phyloP scores from a whole-genome alignment of 345 rosid genomes.

The Arabis alpina region DNA sequence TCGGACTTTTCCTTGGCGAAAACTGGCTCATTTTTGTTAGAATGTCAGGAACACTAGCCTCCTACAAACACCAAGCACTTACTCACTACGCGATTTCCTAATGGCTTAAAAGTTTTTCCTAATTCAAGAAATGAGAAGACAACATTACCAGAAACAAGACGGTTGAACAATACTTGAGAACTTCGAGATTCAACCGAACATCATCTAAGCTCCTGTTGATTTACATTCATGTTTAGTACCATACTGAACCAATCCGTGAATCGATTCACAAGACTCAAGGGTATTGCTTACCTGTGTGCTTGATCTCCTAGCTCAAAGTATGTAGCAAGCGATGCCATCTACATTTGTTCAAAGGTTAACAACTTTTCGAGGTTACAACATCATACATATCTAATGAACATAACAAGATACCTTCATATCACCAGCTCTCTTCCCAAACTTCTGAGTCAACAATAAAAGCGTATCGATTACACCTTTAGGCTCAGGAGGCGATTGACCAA shows the following conservation, averaged over 20 bases:
- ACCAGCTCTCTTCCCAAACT: constrained; percentile 91
- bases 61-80: constrained; percentile 45
- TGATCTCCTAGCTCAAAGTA: constrained; percentile 86
- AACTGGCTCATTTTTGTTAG: constrained; percentile 53
- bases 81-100: no score
- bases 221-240: constrained; percentile 9
- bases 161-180: constrained; percentile 81
- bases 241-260: constrained; percentile 7
- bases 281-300: constrained; percentile 59
- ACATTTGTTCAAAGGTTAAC: constrained; percentile 30
- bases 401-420: constrained; percentile 73
- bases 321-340: constrained; percentile 88
- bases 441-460: constrained; percentile 68
- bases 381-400: not conserved
- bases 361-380: constrained; percentile 5
- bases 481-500: constrained; percentile 66
- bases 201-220: constrained; percentile 87
- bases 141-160: constrained; percentile 80
- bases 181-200: constrained; percentile 89
- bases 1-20: constrained; percentile 68
- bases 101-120: not conserved
- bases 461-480: constrained; percentile 81
- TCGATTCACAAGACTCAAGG: not conserved
- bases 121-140: not conserved
- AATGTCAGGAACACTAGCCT: constrained; percentile 37